Conservation (phyloP, 345 rosid genomes). For the Brassica rapa region DNA sequence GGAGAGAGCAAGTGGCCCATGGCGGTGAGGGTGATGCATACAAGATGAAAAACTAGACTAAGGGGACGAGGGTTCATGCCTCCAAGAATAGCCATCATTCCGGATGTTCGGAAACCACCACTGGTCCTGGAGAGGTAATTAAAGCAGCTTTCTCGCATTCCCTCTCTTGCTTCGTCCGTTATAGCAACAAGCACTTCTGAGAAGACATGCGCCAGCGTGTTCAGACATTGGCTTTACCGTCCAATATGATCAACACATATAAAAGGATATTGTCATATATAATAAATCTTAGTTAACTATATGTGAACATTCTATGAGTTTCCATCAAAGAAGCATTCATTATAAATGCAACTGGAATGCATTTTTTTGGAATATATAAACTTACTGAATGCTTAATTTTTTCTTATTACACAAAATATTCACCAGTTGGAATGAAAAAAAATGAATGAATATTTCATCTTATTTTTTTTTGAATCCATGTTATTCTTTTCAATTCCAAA, state of each 20-base stretch:
- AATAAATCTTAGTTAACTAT: background rate
- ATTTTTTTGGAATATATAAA: too few species aligned
- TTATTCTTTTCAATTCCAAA: too few species aligned
- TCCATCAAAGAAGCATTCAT: too few species aligned
- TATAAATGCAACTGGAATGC: too few species aligned
- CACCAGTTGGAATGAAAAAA: too few species aligned
- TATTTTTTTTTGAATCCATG: too few species aligned
- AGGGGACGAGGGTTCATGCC: conserved; percentile 40
- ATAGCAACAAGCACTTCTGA: conserved; percentile 34
- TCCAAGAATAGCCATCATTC: conserved; percentile 39
- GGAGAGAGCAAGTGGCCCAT: conserved; percentile 40
- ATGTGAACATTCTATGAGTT: too few species aligned
- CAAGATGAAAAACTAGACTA: conserved; percentile 35
- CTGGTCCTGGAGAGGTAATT: conserved; percentile 24
- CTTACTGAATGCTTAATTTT: too few species aligned
- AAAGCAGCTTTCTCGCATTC: conserved; percentile 41
- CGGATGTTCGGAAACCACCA: conserved; percentile 31
- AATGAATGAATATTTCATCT: too few species aligned
- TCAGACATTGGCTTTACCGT: conserved; percentile 41
- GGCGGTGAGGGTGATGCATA: conserved; percentile 35
- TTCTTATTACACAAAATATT: too few species aligned
- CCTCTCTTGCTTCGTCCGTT: conserved; percentile 38
- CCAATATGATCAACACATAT: background rate
- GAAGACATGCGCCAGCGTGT: conserved; percentile 39
- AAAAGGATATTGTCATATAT: background rate